Percentiles rank a stretch among this genome's conserved stretches.
These are phyloP conservation scores for Venturia nashicola DNA, from an alignment of 2,329 filamentous ascomycete genomes.

Conservation along the genomic window DNA sequence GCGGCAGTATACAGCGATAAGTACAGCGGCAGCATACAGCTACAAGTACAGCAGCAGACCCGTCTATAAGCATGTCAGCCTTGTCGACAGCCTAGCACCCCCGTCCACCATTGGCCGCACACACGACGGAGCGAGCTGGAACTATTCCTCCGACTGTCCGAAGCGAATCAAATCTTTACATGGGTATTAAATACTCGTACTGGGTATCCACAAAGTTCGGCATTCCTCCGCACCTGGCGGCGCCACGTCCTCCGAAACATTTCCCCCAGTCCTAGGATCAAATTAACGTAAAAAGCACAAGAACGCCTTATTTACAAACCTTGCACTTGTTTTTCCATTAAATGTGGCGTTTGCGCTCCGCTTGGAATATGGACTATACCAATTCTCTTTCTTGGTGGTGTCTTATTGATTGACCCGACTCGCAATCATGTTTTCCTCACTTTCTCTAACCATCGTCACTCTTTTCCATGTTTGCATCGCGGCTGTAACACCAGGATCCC, in stretches of 20 bases:
- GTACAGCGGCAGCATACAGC: too few species aligned
- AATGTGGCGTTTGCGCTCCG: background rate
- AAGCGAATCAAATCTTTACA: background rate
- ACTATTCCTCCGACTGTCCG: background rate
- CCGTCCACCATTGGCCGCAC: background rate
- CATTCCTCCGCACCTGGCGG: background rate
- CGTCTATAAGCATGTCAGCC: background rate
- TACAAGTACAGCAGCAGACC: too few species aligned
- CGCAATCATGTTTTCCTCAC: background rate
- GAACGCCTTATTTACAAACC: background rate
- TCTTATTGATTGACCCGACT: background rate
- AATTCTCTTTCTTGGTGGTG: background rate
- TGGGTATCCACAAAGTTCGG: background rate
- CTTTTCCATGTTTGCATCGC: background rate
- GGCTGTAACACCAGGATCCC: background rate
- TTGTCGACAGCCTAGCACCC: background rate
- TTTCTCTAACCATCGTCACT: background rate
- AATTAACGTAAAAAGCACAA: background rate
- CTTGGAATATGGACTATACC: background rate
- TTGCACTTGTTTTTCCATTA: background rate
- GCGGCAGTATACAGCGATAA: too few species aligned
- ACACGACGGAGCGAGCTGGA: background rate
- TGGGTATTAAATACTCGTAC: background rate
- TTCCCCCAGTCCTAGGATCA: background rate
- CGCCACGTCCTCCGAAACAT: background rate